phyloP scores from a whole-genome alignment of 2,329 filamentous ascomycete species.

The Zasmidium angulare region DNA sequence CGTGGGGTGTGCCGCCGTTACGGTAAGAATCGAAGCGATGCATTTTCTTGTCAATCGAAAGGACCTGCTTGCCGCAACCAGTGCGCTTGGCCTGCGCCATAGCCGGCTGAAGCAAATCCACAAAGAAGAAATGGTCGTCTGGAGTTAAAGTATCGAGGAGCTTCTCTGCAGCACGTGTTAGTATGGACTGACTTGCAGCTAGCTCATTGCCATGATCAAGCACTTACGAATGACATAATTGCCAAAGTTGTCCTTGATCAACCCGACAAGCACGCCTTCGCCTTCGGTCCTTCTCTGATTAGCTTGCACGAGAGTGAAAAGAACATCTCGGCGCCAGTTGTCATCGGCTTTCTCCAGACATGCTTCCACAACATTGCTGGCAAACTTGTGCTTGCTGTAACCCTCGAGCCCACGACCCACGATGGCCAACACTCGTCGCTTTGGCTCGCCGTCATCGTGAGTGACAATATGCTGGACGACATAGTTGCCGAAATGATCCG shows the following conservation, averaged over 20 bases:
- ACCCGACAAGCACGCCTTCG: constrained; percentile 66
- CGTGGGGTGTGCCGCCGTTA: constrained; percentile 11
- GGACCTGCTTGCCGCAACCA: constrained; percentile 46
- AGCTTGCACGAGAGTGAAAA: constrained; percentile 58
- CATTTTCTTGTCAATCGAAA: constrained; percentile 51
- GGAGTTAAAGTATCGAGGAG: constrained; percentile 57
- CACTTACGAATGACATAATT: constrained; percentile 97
- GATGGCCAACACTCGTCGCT: constrained; percentile 68
- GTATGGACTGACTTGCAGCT: not conserved
- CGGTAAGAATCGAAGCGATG: constrained; percentile 38
- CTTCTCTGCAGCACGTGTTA: constrained; percentile 63
- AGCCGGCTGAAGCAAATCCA: constrained; percentile 45
- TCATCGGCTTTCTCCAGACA: constrained; percentile 73
- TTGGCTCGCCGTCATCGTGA: constrained; percentile 71
- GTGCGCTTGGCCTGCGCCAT: constrained; percentile 45
- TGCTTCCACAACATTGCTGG: constrained; percentile 95
- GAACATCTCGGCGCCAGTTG: constrained; percentile 69
- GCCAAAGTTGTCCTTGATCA: constrained; percentile 89
- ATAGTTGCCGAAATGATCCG: constrained; percentile 93
- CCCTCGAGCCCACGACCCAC: constrained; percentile 70
- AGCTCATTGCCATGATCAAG: not conserved
- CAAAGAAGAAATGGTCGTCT: constrained; percentile 44
- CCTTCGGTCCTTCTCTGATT: constrained; percentile 52
- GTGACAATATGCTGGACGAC: constrained; percentile 90
- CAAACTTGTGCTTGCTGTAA: constrained; percentile 92